Conservation (phyloP, 2,329 filamentous ascomycete species). For the Pseudocercospora vitis region DNA sequence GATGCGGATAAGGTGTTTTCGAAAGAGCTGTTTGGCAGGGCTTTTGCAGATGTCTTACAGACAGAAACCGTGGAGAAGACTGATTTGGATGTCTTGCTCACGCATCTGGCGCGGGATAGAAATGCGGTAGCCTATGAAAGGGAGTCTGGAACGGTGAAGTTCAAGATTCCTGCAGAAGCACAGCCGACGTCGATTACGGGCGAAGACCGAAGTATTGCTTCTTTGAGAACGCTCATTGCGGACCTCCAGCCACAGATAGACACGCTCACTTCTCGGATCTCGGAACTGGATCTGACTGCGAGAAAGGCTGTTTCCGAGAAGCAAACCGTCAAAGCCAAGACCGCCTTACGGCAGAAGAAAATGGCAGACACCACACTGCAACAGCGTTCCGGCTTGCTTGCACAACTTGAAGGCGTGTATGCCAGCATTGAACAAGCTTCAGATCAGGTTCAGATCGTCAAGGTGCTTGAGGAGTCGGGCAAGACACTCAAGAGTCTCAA, state of each 20-base stretch:
- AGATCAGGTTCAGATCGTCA: conserved; percentile 79
- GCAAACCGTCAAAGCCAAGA: conserved; percentile 72
- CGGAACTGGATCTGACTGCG: conserved; percentile 56
- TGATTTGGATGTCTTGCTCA: conserved; percentile 51
- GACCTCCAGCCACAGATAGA: conserved; percentile 67
- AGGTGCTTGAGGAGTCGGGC: conserved; percentile 76
- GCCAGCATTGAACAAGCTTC: conserved; percentile 80
- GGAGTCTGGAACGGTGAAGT: conserved; percentile 63
- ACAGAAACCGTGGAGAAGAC: conserved; percentile 35
- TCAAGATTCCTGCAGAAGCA: conserved; percentile 58
- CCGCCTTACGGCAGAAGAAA: conserved; percentile 80
- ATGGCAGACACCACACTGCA: conserved; percentile 71
- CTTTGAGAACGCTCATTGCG: conserved; percentile 70
- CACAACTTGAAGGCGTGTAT: conserved; percentile 80
- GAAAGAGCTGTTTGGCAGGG: conserved; percentile 32
- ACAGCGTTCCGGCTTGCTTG: conserved; percentile 69
- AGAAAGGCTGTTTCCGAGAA: conserved; percentile 70
- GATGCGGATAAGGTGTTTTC: conserved; percentile 39
- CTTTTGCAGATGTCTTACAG: conserved; percentile 29
- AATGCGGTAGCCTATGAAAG: conserved; percentile 36
- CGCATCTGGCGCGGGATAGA: conserved; percentile 55
- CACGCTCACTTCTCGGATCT: conserved; percentile 58
- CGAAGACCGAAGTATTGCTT: conserved; percentile 79
- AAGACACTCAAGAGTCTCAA: conserved; percentile 72
- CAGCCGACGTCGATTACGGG: conserved; percentile 60